Base-by-base conservation (phyloP, 2,329 filamentous ascomycete genomes). In the Tolypocladium pustulatum region DNA sequence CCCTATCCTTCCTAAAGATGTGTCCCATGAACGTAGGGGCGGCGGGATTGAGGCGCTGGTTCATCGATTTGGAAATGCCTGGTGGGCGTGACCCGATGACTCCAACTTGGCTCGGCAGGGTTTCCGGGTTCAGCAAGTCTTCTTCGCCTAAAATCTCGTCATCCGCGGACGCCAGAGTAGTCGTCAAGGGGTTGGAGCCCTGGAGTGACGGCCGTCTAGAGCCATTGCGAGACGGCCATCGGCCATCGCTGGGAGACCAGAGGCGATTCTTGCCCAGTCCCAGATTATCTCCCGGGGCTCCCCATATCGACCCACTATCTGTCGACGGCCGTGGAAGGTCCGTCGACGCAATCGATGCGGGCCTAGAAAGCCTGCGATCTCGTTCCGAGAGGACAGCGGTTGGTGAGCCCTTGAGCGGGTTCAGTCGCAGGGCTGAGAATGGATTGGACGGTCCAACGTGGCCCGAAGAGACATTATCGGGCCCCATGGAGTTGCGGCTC, bases 11-110 rank as follows among this genome's bases (percentile, higher is more conserved):
- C 20, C 80, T 77, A 65, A 85, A 83, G 60, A 94, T 83, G 41
- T 86, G 81, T 12, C 81, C 86, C 73, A 88, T 93, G 70, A 97
- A 97, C 0, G 88, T 90, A 10, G 92, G 92, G 0, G 93, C 94
- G 8, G 90, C 84, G 9, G 94, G 94, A 66, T 99, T 97, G 34
- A 97, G 80, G 66, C 73, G 86, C 75, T 71, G 85, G 72, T 68
- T 86, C 76, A 66, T 81, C 71, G 68, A 71, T 20, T 71, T 77
- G 43, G 73, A 65, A 8, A 69, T 63, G 8, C 69, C 71, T 5
- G 76, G 74, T 2, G 88, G 90, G 3, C 87, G 85, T 54, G 90
- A 95, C 30, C 93, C 93, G 64, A 97, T 97, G 0, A 87, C 81
- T 27, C 85, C 84, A 2, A 87, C 81, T 52, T 85, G 79, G 57